These are phyloP conservation scores for Naganishia vishniacii DNA, from an alignment of 768 basidiomycete species.

Conservation along the genomic window DNA sequence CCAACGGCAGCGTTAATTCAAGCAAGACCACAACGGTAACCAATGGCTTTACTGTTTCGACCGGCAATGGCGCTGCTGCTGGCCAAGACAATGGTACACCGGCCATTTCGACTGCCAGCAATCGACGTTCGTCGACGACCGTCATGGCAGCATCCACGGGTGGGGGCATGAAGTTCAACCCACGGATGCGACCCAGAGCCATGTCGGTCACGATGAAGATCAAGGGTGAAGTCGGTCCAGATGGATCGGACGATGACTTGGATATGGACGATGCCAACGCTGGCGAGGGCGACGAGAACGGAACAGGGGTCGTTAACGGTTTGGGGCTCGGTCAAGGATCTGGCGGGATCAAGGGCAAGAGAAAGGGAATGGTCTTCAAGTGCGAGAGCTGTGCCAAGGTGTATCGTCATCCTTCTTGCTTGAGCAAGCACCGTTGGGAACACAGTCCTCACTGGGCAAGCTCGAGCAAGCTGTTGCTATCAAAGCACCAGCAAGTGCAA, in stretches of 20 bases:
- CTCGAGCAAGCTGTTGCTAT: conserved; percentile 78
- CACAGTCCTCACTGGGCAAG: conserved; percentile 95
- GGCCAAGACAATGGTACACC: not conserved
- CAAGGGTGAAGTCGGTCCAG: conserved; percentile 27
- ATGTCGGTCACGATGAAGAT: conserved; percentile 31
- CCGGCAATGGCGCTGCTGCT: not conserved
- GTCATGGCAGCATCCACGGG: conserved; percentile 10
- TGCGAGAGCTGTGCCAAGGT: conserved; percentile 95
- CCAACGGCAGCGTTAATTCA: not conserved
- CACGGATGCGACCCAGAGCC: conserved; percentile 27
- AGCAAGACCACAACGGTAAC: conserved; percentile 16
- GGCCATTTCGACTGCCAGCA: not conserved
- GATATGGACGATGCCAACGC: conserved; percentile 22
- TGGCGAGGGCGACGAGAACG: conserved; percentile 9
- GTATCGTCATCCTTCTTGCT: conserved; percentile 74
- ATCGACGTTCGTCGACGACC: conserved; percentile 3
- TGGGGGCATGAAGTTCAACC: conserved; percentile 12
- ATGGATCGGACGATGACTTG: conserved; percentile 25
- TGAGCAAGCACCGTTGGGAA: conserved; percentile 98
- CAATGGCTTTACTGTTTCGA: conserved; percentile 7
- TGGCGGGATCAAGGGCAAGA: conserved; percentile 55
- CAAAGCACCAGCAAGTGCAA: conserved; percentile 96
- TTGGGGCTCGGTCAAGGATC: conserved; percentile 40
- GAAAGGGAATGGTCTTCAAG: conserved; percentile 76
- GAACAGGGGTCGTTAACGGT: not conserved